phyloP scores from a whole-genome alignment of 2,329 filamentous ascomycete genomes.

The Diplodia sapinea region DNA sequence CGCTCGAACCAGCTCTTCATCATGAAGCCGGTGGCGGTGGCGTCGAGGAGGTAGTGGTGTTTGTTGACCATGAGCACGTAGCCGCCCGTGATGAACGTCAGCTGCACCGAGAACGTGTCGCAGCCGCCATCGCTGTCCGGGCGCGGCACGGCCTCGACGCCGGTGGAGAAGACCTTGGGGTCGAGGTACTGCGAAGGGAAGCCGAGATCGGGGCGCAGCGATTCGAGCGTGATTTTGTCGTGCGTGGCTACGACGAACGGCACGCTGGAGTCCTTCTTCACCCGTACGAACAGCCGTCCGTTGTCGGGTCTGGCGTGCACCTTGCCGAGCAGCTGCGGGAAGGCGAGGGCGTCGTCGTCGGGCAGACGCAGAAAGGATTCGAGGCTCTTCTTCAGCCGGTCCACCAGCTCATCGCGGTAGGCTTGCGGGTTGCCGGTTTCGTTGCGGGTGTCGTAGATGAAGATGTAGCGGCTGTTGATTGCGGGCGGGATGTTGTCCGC shows the following conservation, averaged over 20 bases:
- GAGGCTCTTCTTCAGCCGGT: conserved; percentile 9
- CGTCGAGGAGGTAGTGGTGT: conserved; percentile 16
- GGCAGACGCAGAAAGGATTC: conserved; percentile 8
- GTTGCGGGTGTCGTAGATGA: conserved; percentile 1
- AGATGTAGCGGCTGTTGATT: conserved; percentile 18
- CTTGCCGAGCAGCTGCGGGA: conserved; percentile 9
- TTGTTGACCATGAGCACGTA: conserved; percentile 16
- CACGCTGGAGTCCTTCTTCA: neutral
- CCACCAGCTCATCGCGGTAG: neutral
- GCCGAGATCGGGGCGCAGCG: conserved; percentile 2
- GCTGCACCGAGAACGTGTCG: conserved; percentile 7
- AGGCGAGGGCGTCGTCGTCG: neutral
- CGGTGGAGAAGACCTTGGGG: conserved; percentile 2
- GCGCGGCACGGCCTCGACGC: neutral
- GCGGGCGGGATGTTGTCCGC: conserved; percentile 13
- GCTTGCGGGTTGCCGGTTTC: neutral
- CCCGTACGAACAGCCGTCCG: neutral
- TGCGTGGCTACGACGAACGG: neutral
- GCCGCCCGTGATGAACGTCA: conserved; percentile 18
- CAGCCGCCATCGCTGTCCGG: conserved; percentile 11
- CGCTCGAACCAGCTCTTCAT: conserved; percentile 17
- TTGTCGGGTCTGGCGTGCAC: conserved; percentile 7
- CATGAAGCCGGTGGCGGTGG: conserved; percentile 11
- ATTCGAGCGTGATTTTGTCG: conserved; percentile 12
- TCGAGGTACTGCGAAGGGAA: conserved; percentile 16